Evolutionary conservation across 2,329 filamentous ascomycete species (phyloP).

Genomic region (Leptographium radiaticola): DNA sequence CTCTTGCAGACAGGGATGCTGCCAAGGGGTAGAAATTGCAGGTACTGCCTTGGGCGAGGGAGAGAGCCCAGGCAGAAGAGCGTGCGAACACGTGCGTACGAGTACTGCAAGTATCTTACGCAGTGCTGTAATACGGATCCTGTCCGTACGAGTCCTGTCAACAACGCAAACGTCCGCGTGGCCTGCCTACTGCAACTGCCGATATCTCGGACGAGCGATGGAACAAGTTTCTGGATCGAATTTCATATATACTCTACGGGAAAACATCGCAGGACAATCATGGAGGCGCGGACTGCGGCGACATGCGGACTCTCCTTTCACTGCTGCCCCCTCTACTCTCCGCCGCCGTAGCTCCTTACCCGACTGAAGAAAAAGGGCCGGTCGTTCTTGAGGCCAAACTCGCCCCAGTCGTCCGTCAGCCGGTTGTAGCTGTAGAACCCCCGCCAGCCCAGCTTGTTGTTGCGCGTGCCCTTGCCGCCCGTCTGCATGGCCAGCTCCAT

Average conservation of each 20-base stretch:
- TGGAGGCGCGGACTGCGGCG: background rate
- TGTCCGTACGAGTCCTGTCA: no score
- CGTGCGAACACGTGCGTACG: no score
- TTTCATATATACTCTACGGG: background rate
- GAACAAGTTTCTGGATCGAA: no score
- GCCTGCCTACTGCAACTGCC: no score
- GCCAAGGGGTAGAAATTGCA: no score
- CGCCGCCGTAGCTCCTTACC: constrained; percentile 40
- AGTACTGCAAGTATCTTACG: no score
- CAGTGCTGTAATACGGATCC: no score
- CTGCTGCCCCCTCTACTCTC: constrained; percentile 6
- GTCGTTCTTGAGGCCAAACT: constrained; percentile 55
- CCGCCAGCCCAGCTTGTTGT: constrained; percentile 81
- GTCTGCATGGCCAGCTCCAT: constrained; percentile 64
- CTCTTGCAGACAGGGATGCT: no score
- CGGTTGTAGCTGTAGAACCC: constrained; percentile 86
- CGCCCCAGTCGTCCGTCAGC: constrained; percentile 79
- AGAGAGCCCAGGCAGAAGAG: no score
- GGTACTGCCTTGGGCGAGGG: no score
- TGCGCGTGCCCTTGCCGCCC: constrained; percentile 50
- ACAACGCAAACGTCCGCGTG: no score
- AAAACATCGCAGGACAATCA: background rate
- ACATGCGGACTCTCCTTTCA: background rate
- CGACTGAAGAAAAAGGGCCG: constrained; percentile 56
- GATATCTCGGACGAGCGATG: no score